Evolutionary conservation across 202 grass and related monocot genomes (phyloP), one percentile per base, ranked within the genome.

Genomic region (Musa balbisiana): DNA sequence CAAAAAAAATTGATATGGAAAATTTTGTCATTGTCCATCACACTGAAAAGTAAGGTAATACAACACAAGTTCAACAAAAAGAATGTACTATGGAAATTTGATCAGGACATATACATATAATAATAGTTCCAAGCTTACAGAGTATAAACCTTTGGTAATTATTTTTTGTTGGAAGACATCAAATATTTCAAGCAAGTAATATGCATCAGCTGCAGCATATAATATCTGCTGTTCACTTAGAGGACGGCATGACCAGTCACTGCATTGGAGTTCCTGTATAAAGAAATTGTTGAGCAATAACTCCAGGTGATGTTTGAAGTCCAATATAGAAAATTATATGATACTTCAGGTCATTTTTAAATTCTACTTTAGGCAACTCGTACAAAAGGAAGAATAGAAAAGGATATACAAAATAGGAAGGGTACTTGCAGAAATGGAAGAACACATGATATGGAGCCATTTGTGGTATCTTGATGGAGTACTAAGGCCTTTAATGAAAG

Each of bases 171-270:
- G 81, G 73, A 92, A 90, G 17, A 94, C 13, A 66, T 76, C 80
- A 86, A 94, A 94, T 90, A 94, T 88, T 81, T 88, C 81, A 33
- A 99, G 91, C 71, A 99, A 88, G 76, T 92, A 99, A 79, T 89
- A 94, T 21, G 95, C 87, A 92, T 99, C 91, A 25, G 79, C 83
- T 80, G 95, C 91, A 94, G 95, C 91, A 92, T 99, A 99, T 64
- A 83, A 69, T 88, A 92, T 88, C 80, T 94, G 95, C 25, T 88
- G 85, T 88, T 92, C 77, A 68, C 85, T 98, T 50, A 99, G 83
- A 52, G 95, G 95, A 1, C 91, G 84, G 49, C 74, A 83, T 29
- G 91, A 90, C 95, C 95, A 94, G 87, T 98, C 91, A 83, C 91
- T 98, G 81, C 95, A 98, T 64, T 98, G 95, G 62, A 98, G 86